phyloP scores from a whole-genome alignment of 495 filamentous ascomycete species.

The Apiosordaria backusii region DNA sequence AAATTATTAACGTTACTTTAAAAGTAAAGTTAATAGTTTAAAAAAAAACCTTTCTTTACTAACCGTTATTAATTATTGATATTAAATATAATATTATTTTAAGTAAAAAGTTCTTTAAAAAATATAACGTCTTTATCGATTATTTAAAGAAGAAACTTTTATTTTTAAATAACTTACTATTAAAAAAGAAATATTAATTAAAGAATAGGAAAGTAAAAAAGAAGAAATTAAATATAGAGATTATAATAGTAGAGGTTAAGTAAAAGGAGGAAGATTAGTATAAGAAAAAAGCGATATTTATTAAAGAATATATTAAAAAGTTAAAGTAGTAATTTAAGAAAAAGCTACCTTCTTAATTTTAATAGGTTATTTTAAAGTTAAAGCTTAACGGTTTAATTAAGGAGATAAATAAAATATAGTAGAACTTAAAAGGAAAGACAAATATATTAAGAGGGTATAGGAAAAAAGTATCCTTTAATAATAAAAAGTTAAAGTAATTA shows the following conservation, averaged over 20 bases:
- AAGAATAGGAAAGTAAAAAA: not conserved
- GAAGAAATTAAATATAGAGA: not conserved
- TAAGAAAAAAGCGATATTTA: not conserved
- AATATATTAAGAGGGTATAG: not conserved
- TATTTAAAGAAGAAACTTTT: too few relatives aligned
- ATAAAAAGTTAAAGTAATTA: not conserved
- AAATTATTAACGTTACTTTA: not conserved
- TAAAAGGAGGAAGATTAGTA: not conserved
- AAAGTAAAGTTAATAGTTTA: not conserved
- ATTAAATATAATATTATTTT: too few relatives aligned
- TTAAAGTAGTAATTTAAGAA: not conserved
- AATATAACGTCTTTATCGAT: too few relatives aligned
- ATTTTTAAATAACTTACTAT: not conserved
- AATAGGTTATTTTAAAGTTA: not conserved
- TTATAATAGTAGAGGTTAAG: not conserved
- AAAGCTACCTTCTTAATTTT: not conserved
- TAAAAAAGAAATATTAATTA: not conserved
- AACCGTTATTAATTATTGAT: too few relatives aligned
- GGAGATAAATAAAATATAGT: not conserved
- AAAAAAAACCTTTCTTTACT: not conserved
- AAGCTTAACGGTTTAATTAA: not conserved
- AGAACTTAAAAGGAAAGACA: not conserved
- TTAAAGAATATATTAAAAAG: not conserved
- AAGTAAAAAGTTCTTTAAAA: too few relatives aligned
- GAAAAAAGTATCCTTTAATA: not conserved